Evolutionary conservation across 2,329 filamentous ascomycete genomes (phyloP).

Genomic region (Fusarium solani-melongenae): DNA sequence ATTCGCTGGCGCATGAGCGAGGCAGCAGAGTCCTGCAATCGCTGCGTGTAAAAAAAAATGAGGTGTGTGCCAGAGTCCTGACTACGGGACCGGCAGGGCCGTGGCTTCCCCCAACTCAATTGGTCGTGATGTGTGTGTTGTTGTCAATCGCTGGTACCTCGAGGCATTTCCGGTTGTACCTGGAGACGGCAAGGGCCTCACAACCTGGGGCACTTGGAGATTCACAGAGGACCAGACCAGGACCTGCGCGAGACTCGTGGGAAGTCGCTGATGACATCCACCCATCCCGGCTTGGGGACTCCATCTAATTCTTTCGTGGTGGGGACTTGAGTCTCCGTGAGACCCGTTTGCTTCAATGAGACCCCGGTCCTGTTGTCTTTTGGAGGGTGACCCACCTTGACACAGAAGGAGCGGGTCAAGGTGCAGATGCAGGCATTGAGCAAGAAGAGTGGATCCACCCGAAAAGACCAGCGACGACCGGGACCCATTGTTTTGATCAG

Average conservation of each 20-base stretch:
- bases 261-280: constrained; percentile 33
- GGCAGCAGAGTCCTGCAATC: constrained; percentile 15
- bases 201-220: constrained; percentile 39
- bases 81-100: constrained; percentile 35
- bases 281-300: constrained; percentile 34
- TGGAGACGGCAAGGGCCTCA: constrained; percentile 33
- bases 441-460: constrained; percentile 19
- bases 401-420: constrained; percentile 7
- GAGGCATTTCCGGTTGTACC: constrained; percentile 39
- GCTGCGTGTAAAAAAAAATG: constrained; percentile 19
- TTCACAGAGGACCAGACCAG: constrained; percentile 35
- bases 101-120: constrained; percentile 38
- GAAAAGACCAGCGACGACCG: constrained; percentile 25
- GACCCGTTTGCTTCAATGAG: constrained; percentile 34
- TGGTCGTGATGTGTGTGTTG: constrained; percentile 37
- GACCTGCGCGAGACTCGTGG: constrained; percentile 36
- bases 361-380: constrained; percentile 34
- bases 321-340: constrained; percentile 32
- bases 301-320: constrained; percentile 32
- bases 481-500: constrained; percentile 38
- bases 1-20: constrained; percentile 17
- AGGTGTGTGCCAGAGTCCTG: constrained; percentile 25
- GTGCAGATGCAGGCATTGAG: constrained; percentile 33
- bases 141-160: constrained; percentile 40
- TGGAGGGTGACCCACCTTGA: not conserved